Evolutionary conservation across 176 grass and related monocot genomes (phyloP).

Genomic region (Eremochloa ophiuroides): DNA sequence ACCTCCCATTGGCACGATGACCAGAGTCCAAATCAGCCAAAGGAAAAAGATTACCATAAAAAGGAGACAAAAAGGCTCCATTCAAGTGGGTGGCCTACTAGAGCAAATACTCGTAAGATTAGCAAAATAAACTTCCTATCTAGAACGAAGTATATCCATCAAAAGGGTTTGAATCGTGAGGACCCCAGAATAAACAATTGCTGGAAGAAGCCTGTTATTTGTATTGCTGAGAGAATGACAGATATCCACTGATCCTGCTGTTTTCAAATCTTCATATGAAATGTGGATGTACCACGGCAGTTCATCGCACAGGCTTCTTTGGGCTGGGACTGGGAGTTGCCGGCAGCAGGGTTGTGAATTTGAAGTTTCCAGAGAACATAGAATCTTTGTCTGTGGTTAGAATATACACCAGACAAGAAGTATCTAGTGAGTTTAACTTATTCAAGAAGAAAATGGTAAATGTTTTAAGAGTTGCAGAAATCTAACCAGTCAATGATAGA

Average conservation of each 20-base stretch:
- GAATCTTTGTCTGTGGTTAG: constrained; percentile 68
- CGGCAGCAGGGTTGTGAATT: constrained; percentile 58
- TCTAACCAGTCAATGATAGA: constrained; percentile 75
- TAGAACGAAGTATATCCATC: constrained; percentile 8
- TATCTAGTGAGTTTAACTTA: constrained; percentile 15
- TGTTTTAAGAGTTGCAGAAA: constrained; percentile 12
- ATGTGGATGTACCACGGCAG: constrained; percentile 4
- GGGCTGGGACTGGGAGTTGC: constrained; percentile 16
- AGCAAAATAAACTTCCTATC: constrained; percentile 27
- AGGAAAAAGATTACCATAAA: not conserved
- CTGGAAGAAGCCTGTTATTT: constrained; percentile 31
- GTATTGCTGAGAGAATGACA: constrained; percentile 10
- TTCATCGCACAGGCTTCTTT: constrained; percentile 49
- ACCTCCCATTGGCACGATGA: not conserved
- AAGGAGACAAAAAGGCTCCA: not conserved
- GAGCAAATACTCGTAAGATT: not conserved
- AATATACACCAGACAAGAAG: not conserved
- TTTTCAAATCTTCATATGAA: constrained; percentile 17
- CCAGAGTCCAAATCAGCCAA: not conserved
- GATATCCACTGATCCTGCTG: not conserved
- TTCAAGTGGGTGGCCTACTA: not conserved
- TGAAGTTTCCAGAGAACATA: constrained; percentile 90
- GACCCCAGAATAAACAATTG: constrained; percentile 22
- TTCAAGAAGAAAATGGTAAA: constrained; percentile 4
- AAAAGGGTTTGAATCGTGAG: not conserved